These are phyloP conservation scores for Tuber calosporum DNA, from an alignment of 495 filamentous ascomycete genomes.

Conservation along the genomic window DNA sequence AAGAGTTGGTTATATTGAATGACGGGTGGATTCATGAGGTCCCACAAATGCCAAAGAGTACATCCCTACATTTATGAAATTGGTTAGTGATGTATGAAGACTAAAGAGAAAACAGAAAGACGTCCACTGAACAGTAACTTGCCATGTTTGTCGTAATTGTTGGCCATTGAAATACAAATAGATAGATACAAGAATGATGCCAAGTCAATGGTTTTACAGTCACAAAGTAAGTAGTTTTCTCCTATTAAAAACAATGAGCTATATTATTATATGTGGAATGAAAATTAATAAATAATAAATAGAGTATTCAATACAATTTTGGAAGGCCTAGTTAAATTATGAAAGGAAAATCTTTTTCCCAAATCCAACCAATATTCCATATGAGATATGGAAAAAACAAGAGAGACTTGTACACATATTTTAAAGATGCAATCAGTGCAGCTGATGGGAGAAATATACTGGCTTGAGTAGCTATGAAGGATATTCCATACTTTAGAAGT, in stretches of 20 bases:
- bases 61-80: neutral
- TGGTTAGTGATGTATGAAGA: neutral
- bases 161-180: neutral
- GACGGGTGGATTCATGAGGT: neutral
- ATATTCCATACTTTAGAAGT: no score
- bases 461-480: no score
- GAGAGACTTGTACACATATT: no score
- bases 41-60: neutral
- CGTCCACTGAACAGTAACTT: neutral
- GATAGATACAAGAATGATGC: neutral
- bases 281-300: neutral
- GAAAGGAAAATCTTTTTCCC: neutral
- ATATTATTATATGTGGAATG: neutral
- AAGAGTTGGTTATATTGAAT: neutral
- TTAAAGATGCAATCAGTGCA: no score
- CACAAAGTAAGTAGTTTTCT: neutral
- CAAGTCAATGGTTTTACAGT: constrained; percentile 7
- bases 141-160: neutral
- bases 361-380: neutral
- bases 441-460: no score
- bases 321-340: neutral
- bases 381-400: no score
- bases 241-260: neutral
- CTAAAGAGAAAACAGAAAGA: neutral
- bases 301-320: neutral